Percentiles rank a stretch among this genome's conserved stretches.
These are phyloP conservation scores for Carex myosuroides DNA, from an alignment of 176 grass and related monocot genomes.

Conservation along the genomic window DNA sequence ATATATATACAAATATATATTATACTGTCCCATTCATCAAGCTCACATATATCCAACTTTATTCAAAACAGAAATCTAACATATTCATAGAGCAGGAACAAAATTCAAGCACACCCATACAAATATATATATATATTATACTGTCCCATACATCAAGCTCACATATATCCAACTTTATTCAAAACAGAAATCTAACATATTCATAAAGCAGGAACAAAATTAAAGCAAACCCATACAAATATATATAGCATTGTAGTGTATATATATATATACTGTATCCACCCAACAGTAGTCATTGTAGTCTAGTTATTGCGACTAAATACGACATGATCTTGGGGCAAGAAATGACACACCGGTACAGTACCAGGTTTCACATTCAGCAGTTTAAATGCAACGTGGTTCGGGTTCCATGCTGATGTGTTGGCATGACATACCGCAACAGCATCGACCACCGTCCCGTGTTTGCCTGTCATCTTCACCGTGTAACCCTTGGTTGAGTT, in stretches of 20 bases:
- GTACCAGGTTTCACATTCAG: slow-evolving; percentile 71
- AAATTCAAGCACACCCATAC: neutral
- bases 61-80: neutral
- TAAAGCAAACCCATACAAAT: neutral
- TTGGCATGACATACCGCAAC: slow-evolving; percentile 72
- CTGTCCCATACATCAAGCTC: no score
- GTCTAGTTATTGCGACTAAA: slow-evolving; percentile 40
- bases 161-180: no score
- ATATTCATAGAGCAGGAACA: neutral
- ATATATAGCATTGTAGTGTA: neutral
- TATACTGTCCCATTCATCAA: neutral
- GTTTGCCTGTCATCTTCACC: slow-evolving; percentile 54
- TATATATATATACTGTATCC: no score
- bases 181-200: no score
- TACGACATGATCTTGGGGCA: slow-evolving; percentile 69
- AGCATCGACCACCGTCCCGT: slow-evolving; percentile 54
- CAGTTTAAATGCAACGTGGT: slow-evolving; percentile 69
- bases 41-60: neutral
- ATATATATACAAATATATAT: neutral
- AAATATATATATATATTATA: neutral
- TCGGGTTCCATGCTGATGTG: slow-evolving; percentile 72
- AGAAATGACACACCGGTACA: slow-evolving; percentile 75
- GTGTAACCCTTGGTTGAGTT: slow-evolving; percentile 48
- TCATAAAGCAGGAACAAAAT: neutral
- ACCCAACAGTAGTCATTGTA: no score